A percentile compares a stretch with the other conserved stretches of the same genome.
These are phyloP conservation scores for Colletotrichum sp. DNA, from an alignment of 2,329 filamentous ascomycete species.

Conservation along the genomic window DNA sequence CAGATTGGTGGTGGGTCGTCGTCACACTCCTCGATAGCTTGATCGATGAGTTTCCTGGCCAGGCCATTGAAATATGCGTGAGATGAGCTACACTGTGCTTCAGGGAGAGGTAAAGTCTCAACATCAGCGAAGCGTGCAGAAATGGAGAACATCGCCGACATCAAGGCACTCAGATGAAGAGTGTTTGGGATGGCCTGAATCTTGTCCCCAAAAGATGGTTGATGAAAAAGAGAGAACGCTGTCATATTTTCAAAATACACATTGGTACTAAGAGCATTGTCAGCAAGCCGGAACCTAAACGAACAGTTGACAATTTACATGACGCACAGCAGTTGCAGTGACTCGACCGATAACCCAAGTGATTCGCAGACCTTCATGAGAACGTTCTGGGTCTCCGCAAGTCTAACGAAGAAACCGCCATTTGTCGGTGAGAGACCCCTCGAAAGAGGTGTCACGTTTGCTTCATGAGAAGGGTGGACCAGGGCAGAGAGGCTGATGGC, in stretches of 20 bases:
- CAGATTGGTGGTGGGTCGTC: neutral
- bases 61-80: neutral
- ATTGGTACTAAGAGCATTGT: neutral
- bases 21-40: neutral
- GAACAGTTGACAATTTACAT: neutral
- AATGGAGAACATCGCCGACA: neutral
- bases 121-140: neutral
- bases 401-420: neutral
- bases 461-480: neutral
- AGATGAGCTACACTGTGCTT: neutral
- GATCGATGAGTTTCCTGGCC: neutral
- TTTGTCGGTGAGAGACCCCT: neutral
- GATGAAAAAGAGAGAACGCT: neutral
- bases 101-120: neutral
- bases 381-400: neutral
- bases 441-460: neutral
- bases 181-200: neutral
- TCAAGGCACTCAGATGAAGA: neutral
- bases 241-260: neutral
- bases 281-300: neutral
- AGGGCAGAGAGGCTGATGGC: neutral
- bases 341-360: neutral
- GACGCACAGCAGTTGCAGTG: neutral
- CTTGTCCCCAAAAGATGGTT: neutral
- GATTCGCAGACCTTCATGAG: neutral